A percentile compares a stretch with the other conserved stretches of the same genome.
phyloP scores from a whole-genome alignment of 1,284 basidiomycete species.

The Leucoagaricus sp. region DNA sequence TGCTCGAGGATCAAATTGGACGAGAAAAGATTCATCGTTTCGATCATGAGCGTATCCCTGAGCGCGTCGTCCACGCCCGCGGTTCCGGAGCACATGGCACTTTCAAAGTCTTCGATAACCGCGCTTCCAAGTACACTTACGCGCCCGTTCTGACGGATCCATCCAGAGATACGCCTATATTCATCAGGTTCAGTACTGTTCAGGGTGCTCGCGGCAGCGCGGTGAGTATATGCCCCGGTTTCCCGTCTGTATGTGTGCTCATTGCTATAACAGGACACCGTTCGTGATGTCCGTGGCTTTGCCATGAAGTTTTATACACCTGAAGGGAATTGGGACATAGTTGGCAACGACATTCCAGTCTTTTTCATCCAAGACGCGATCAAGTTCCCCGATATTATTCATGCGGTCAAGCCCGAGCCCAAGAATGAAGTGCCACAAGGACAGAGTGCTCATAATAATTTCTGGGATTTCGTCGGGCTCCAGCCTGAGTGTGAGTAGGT shows the following conservation, averaged over 20 bases:
- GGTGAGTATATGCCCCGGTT: conserved; percentile 34
- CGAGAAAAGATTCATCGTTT: conserved; percentile 78
- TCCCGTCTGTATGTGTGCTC: not conserved
- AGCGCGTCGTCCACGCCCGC: conserved; percentile 74
- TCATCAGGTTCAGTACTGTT: conserved; percentile 83
- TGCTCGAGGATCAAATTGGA: conserved; percentile 69
- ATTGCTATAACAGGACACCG: conserved; percentile 55
- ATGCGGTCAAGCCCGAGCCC: conserved; percentile 81
- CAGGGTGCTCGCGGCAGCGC: conserved; percentile 76
- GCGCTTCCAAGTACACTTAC: conserved; percentile 63
- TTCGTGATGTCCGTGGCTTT: conserved; percentile 85
- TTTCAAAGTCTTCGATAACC: conserved; percentile 71
- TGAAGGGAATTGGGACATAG: conserved; percentile 77
- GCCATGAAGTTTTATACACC: conserved; percentile 81
- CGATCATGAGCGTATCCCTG: conserved; percentile 87
- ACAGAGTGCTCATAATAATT: conserved; percentile 78
- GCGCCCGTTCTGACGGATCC: conserved; percentile 75
- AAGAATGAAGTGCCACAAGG: conserved; percentile 69
- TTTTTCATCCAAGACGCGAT: conserved; percentile 88
- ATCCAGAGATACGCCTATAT: conserved; percentile 69
- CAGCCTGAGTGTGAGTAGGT: conserved; percentile 54
- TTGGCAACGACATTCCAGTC: conserved; percentile 76
- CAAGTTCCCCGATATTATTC: conserved; percentile 83
- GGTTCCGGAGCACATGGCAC: conserved; percentile 82
- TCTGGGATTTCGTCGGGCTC: conserved; percentile 79